These are phyloP conservation scores for Nakaseomyces nivariensis DNA, from an alignment of 1,139 yeast species.

Conservation along the genomic window DNA sequence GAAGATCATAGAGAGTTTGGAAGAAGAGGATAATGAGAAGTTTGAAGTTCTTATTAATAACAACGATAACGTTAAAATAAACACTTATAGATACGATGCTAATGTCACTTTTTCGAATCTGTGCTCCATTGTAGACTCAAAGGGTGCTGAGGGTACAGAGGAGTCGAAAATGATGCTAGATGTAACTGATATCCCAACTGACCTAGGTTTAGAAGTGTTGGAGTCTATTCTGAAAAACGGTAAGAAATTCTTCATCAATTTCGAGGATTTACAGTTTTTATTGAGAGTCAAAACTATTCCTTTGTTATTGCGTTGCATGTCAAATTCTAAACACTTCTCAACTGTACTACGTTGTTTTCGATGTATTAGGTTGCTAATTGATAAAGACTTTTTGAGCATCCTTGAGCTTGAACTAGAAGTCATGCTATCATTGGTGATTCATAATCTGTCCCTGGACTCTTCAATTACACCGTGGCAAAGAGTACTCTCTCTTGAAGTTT, in stretches of 20 bases:
- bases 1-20: slow-evolving; percentile 26
- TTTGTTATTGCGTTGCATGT: slow-evolving; percentile 54
- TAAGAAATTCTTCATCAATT: slow-evolving; percentile 42
- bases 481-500: slow-evolving; percentile 61
- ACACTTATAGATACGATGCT: slow-evolving; percentile 56
- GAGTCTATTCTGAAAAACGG: slow-evolving; percentile 56
- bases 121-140: slow-evolving; percentile 51
- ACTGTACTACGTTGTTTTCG: slow-evolving; percentile 66
- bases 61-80: slow-evolving; percentile 36
- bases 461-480: slow-evolving; percentile 59
- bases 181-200: slow-evolving; percentile 47
- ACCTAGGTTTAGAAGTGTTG: slow-evolving; percentile 68
- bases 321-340: slow-evolving; percentile 48
- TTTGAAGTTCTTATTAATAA: slow-evolving; percentile 38
- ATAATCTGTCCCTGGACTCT: slow-evolving; percentile 44
- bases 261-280: slow-evolving; percentile 54
- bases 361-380: slow-evolving; percentile 50
- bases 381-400: slow-evolving; percentile 45
- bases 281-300: slow-evolving; percentile 67
- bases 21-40: slow-evolving; percentile 30
- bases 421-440: slow-evolving; percentile 62
- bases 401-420: slow-evolving; percentile 74
- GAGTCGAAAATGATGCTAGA: slow-evolving; percentile 38
- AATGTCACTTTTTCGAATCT: slow-evolving; percentile 60
- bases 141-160: slow-evolving; percentile 20